phyloP scores from a whole-genome alignment of 805 yeast species.

The Pichia nanzhaoensis region DNA sequence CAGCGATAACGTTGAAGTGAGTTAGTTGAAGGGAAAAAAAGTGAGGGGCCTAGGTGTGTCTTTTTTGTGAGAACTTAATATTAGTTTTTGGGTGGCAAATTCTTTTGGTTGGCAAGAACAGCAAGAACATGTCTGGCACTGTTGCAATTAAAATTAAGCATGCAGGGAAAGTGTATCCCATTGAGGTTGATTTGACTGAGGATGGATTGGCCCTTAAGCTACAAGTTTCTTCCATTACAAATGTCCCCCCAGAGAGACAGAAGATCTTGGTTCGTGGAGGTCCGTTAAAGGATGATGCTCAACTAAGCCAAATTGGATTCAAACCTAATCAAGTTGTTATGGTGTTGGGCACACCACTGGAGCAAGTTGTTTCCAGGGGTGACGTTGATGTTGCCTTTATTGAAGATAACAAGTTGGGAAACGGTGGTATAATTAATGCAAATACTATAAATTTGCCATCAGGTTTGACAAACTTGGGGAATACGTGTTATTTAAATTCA shows the following conservation, averaged over 20 bases:
- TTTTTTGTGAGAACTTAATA: not conserved
- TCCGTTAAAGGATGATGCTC: slow-evolving; percentile 64
- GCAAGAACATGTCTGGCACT: not conserved
- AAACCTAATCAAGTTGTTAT: slow-evolving; percentile 65
- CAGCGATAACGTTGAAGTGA: slow-evolving; percentile 51
- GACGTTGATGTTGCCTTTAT: slow-evolving; percentile 54
- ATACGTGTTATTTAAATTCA: slow-evolving; percentile 72
- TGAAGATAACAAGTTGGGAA: slow-evolving; percentile 48
- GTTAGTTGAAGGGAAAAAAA: too few species aligned
- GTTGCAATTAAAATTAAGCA: slow-evolving; percentile 42
- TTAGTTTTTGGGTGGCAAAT: too few species aligned
- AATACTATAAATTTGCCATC: slow-evolving; percentile 41
- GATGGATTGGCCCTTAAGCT: slow-evolving; percentile 60
- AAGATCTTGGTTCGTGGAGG: slow-evolving; percentile 88
- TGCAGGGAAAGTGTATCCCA: slow-evolving; percentile 59
- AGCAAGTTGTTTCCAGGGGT: slow-evolving; percentile 37
- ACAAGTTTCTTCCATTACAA: slow-evolving; percentile 65
- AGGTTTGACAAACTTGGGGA: slow-evolving; percentile 65
- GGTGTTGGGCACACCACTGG: slow-evolving; percentile 89
- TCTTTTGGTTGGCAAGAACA: too few species aligned
- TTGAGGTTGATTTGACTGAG: slow-evolving; percentile 46
- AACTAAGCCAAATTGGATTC: slow-evolving; percentile 44
- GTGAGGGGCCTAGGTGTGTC: slow-evolving; percentile 16
- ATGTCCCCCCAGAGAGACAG: slow-evolving; percentile 84
- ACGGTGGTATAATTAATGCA: slow-evolving; percentile 16